These are phyloP conservation scores for Fusarium mangiferae DNA, from an alignment of 2,329 filamentous ascomycete genomes.

Conservation along the genomic window DNA sequence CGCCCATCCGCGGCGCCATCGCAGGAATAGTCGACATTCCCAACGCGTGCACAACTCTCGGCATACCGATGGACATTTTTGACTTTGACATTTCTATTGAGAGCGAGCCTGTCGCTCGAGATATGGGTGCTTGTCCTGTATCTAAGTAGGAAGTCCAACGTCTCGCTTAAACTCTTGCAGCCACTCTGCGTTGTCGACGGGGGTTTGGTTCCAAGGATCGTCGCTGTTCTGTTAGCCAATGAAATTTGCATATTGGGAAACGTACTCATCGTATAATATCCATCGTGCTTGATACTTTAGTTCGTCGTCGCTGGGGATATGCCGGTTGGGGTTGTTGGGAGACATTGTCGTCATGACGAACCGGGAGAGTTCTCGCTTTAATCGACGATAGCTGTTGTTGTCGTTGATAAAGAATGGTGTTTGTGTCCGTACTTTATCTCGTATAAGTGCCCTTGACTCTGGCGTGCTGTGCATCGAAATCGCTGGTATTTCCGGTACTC, in stretches of 20 bases:
- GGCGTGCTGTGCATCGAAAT: conserved; percentile 3
- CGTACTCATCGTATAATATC: conserved; percentile 37
- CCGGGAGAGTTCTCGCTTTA: conserved; percentile 24
- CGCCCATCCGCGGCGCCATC: conserved; percentile 87
- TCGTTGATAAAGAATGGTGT: conserved; percentile 36
- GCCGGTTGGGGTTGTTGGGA: conserved; percentile 31
- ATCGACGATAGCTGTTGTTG: conserved; percentile 32
- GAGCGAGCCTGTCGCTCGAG: conserved; percentile 53
- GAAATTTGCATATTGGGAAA: neutral
- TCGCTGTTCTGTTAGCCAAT: conserved; percentile 16
- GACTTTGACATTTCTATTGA: conserved; percentile 88
- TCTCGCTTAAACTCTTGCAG: conserved; percentile 36
- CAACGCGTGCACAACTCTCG: conserved; percentile 89
- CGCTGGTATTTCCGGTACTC: neutral
- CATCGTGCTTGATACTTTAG: conserved; percentile 32
- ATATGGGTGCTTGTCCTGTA: conserved; percentile 44
- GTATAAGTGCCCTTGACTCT: neutral
- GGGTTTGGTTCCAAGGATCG: conserved; percentile 39
- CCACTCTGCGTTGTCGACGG: conserved; percentile 38
- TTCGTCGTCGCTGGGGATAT: conserved; percentile 32
- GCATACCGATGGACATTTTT: conserved; percentile 92
- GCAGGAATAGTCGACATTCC: conserved; percentile 92
- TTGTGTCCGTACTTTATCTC: conserved; percentile 27
- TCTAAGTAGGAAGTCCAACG: conserved; percentile 28
- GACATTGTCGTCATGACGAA: conserved; percentile 37